Base-by-base conservation (phyloP, 495 filamentous ascomycete genomes). In the Penicillium lagena region DNA sequence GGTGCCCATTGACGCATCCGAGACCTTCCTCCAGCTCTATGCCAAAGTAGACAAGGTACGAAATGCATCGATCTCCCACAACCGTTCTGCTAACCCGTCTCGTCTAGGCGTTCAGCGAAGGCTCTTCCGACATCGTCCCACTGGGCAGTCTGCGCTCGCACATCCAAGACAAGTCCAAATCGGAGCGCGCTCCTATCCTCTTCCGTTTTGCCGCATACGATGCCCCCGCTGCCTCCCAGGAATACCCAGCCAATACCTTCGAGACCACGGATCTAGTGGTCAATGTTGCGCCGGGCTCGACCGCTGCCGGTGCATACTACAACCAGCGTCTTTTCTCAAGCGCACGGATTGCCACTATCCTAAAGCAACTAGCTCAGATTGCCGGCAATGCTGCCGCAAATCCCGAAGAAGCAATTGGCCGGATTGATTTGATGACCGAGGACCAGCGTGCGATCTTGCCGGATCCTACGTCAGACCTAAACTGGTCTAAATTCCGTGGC, bases 401-500 rank as follows among this genome's bases (percentile, higher is more conserved):
- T 42, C 68, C 73, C 1, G 62, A 71, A 29, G 59, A 72, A 37
- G 56, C 68, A 12, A 53, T 76, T 39, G 68, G 71, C n/a, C 62
- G 62, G 12, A 68, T 77, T 37, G 67, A 74, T 28, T 64, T 76
- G 49, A 68, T 70, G 62, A 75, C 73, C 9, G 57, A 61, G 12
- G 66, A 71, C 22, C 70, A 75, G 41, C 52, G 47, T 12, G 54
- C 53, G 7, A 56, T 76, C 40, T 62, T 87, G 14, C 89, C 89
- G 11, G 83, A 93, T 62, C 88, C 90, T 9, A 89, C 85, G 0
- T 56, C 67, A 8, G 78, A 89, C 56, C 77, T 95, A 39, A 73
- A 93, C 58, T 96, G 90, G 90, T 83, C 82, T 34, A 79, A 77
- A 49, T 96, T 83, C 60, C 71, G 76, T 42, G 90, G 87, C 53